Evolutionary conservation across 2,329 filamentous ascomycete genomes (phyloP).

Genomic region (Penicillium sp.): DNA sequence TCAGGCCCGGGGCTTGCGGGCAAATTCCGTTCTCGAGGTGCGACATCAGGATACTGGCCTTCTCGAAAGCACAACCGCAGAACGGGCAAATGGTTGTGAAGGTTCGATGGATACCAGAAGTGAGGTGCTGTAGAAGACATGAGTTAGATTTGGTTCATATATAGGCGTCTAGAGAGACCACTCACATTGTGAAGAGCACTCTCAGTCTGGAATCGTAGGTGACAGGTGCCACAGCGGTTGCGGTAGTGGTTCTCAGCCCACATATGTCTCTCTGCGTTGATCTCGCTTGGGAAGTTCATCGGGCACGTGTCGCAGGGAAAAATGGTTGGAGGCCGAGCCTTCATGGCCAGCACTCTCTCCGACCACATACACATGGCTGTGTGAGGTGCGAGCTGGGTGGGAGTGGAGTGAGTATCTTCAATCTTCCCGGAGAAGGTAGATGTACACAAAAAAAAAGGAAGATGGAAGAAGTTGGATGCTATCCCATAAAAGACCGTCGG

Average conservation of each 20-base stretch:
- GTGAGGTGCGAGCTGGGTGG: too few relatives aligned
- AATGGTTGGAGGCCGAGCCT: neutral
- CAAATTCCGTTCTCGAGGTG: neutral
- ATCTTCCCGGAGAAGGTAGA: too few relatives aligned
- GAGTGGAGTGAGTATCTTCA: too few relatives aligned
- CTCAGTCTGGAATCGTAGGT: neutral
- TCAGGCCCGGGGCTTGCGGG: neutral
- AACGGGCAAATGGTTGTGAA: neutral
- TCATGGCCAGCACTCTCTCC: neutral
- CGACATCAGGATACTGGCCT: neutral
- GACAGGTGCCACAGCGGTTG: neutral
- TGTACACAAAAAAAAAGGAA: too few relatives aligned
- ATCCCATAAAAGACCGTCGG: too few relatives aligned
- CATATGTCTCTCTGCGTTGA: neutral
- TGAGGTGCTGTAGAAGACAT: neutral
- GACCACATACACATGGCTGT: too few relatives aligned
- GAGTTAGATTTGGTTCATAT: neutral
- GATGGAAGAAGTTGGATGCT: too few relatives aligned
- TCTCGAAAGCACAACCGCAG: neutral
- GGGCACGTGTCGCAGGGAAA: neutral
- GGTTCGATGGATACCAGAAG: neutral
- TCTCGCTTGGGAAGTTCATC: neutral
- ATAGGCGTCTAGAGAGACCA: neutral
- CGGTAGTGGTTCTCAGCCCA: neutral
- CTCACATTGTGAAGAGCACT: neutral